These are phyloP conservation scores for Colletotrichum paranaense DNA, from an alignment of 2,329 filamentous ascomycete genomes.

Conservation along the genomic window DNA sequence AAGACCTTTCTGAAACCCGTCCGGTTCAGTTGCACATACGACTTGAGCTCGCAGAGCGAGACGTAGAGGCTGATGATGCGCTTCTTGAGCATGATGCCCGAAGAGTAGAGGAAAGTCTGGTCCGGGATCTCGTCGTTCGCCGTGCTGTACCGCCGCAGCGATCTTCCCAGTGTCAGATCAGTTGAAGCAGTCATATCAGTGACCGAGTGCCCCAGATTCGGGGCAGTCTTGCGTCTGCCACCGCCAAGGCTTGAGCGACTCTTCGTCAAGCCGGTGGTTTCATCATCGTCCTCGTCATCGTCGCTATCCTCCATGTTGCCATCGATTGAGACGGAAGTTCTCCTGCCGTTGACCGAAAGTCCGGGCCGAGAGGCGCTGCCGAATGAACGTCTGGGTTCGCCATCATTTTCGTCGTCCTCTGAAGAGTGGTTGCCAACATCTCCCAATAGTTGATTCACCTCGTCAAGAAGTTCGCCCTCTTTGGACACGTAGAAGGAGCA, in stretches of 20 bases:
- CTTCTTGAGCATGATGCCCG: conserved; percentile 90
- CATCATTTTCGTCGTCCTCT: conserved; percentile 46
- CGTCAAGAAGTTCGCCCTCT: conserved; percentile 86
- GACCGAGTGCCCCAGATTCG: conserved; percentile 52
- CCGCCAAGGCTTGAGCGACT: conserved; percentile 51
- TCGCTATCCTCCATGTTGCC: conserved; percentile 73
- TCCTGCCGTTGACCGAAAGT: conserved; percentile 53
- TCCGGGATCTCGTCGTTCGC: conserved; percentile 84
- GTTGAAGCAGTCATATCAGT: conserved; percentile 72
- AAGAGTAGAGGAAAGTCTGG: conserved; percentile 73
- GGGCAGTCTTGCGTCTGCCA: conserved; percentile 50
- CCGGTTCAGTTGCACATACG: conserved; percentile 94
- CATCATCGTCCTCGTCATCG: conserved; percentile 72
- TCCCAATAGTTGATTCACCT: conserved; percentile 79
- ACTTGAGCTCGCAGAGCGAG: conserved; percentile 93
- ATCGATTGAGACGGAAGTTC: conserved; percentile 56
- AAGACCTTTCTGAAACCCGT: conserved; percentile 96
- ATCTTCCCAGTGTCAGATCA: conserved; percentile 62
- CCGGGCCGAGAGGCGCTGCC: conserved; percentile 38
- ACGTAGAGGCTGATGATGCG: conserved; percentile 89
- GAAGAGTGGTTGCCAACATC: conserved; percentile 77
- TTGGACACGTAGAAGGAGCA: conserved; percentile 91
- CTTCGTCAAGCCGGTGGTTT: conserved; percentile 65
- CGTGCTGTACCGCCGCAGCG: conserved; percentile 71
- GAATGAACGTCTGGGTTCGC: conserved; percentile 29